A percentile compares a stretch with the other conserved stretches of the same genome.
phyloP scores from a whole-genome alignment of 345 rosid genomes.

The Lepidium didymum region DNA sequence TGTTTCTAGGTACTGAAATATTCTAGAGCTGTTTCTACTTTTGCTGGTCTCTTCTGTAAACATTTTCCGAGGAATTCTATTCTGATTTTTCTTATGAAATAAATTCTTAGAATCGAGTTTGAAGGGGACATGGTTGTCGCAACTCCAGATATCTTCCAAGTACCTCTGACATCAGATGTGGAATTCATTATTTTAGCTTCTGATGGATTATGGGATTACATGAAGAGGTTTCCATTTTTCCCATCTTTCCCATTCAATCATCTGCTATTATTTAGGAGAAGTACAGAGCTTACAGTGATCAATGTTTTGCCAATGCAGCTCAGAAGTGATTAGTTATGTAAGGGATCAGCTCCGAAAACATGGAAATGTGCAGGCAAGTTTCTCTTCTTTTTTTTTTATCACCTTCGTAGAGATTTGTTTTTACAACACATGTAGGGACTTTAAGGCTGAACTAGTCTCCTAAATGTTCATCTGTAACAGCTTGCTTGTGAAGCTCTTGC shows the following conservation, averaged over 20 bases:
- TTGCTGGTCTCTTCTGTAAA: background rate
- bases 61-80: background rate
- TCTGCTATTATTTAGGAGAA: background rate
- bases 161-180: conserved; percentile 61
- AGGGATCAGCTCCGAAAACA: conserved; percentile 75
- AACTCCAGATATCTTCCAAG: conserved; percentile 67
- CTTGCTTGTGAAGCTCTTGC: conserved; percentile 86
- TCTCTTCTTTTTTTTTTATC: background rate
- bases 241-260: background rate
- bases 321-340: conserved; percentile 65
- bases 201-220: conserved; percentile 97
- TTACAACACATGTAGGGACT: background rate
- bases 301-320: conserved; percentile 38
- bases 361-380: conserved; percentile 84
- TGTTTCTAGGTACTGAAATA: conserved; percentile 55
- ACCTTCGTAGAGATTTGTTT: background rate
- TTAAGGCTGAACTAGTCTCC: background rate
- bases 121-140: conserved; percentile 71
- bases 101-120: conserved; percentile 46
- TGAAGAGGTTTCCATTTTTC: conserved; percentile 43
- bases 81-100: background rate
- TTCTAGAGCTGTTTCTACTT: background rate
- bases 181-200: conserved; percentile 81
- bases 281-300: background rate
- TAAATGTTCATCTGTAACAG: conserved; percentile 36